phyloP scores from a whole-genome alignment of 345 rosid species.

The Isatis tinctoria region DNA sequence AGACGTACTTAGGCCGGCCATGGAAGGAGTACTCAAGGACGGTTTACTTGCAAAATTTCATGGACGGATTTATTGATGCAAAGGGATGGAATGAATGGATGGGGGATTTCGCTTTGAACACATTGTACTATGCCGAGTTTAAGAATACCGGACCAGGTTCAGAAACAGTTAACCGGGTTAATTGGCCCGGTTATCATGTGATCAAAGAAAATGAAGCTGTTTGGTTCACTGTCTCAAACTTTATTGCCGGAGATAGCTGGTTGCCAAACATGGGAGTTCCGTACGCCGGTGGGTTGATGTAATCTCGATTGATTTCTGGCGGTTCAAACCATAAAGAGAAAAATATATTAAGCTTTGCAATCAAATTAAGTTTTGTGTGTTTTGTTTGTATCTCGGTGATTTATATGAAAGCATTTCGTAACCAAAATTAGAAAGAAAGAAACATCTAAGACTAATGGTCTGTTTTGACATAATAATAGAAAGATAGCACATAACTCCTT shows the following conservation, averaged over 20 bases:
- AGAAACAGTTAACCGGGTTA: slow-evolving; percentile 33
- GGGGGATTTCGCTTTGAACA: slow-evolving; percentile 39
- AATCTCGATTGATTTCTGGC: background rate
- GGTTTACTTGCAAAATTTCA: slow-evolving; percentile 35
- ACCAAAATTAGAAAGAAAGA: background rate
- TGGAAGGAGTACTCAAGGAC: slow-evolving; percentile 55
- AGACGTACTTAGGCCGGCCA: slow-evolving; percentile 51
- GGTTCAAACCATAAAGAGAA: background rate
- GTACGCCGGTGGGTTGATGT: slow-evolving; percentile 13
- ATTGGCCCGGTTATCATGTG: slow-evolving; percentile 40
- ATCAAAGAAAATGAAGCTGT: slow-evolving; percentile 37
- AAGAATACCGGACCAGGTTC: slow-evolving; percentile 42
- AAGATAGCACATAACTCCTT: background rate
- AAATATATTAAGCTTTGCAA: background rate
- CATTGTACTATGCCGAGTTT: slow-evolving; percentile 47
- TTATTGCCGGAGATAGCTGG: slow-evolving; percentile 41
- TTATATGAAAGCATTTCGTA: background rate
- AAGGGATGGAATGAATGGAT: slow-evolving; percentile 53
- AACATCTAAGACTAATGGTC: background rate
- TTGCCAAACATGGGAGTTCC: slow-evolving; percentile 33
- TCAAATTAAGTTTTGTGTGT: background rate
- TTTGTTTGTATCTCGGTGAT: background rate
- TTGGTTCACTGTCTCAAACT: slow-evolving; percentile 36
- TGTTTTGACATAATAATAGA: background rate
- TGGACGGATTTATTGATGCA: slow-evolving; percentile 39